Evolutionary conservation across 345 rosid genomes (phyloP).

Genomic region (Lumnitzera racemosa): DNA sequence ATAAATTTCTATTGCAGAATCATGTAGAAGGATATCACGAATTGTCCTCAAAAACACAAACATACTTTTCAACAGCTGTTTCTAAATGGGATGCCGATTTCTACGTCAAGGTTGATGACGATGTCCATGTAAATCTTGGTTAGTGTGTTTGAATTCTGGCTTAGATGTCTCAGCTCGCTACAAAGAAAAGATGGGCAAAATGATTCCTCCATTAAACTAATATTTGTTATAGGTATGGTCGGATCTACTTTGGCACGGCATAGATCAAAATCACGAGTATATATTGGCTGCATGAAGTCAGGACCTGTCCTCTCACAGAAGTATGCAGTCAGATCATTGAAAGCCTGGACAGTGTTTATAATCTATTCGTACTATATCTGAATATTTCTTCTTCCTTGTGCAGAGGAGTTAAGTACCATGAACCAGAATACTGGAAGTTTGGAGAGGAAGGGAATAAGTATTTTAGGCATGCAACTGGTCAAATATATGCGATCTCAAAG

Average conservation of each 20-base stretch:
- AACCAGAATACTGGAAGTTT: conserved; percentile 96
- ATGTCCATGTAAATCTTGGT: conserved; percentile 91
- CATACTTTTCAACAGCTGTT: conserved; percentile 57
- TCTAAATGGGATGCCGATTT: conserved; percentile 82
- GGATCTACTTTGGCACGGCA: conserved; percentile 82
- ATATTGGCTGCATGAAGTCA: conserved; percentile 97
- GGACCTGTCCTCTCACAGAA: conserved; percentile 89
- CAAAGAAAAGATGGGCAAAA: no score
- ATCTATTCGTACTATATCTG: not conserved
- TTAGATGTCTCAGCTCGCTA: not conserved
- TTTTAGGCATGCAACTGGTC: conserved; percentile 95
- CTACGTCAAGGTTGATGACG: conserved; percentile 73
- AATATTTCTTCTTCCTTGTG: conserved; percentile 10
- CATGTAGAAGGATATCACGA: conserved; percentile 75
- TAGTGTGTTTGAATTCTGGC: conserved; percentile 20
- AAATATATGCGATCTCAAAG: conserved; percentile 85
- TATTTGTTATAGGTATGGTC: conserved; percentile 44
- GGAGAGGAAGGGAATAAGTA: conserved; percentile 95
- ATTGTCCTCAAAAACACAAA: conserved; percentile 62
- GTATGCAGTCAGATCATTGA: conserved; percentile 30
- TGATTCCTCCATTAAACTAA: not conserved
- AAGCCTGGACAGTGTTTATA: not conserved
- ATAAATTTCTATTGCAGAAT: conserved; percentile 36
- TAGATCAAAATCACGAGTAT: conserved; percentile 64
- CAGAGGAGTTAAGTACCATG: conserved; percentile 86